These are phyloP conservation scores for Mycena galopus DNA, from an alignment of 768 basidiomycete genomes.

Conservation along the genomic window DNA sequence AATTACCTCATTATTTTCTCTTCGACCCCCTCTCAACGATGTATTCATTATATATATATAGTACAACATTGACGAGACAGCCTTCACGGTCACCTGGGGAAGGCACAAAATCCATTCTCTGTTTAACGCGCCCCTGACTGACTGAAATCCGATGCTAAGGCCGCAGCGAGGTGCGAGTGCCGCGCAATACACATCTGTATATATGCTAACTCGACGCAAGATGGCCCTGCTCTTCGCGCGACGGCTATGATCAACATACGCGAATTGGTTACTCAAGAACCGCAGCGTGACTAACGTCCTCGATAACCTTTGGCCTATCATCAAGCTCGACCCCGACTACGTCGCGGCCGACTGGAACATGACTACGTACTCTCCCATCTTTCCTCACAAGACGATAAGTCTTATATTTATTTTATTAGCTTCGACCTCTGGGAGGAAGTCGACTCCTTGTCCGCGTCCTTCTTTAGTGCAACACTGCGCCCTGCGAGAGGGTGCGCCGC, in stretches of 20 bases:
- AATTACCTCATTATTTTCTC: neutral
- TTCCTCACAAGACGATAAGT: too few species aligned
- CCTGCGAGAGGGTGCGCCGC: constrained; percentile 73
- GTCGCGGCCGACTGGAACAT: constrained; percentile 65
- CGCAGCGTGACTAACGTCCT: constrained; percentile 59
- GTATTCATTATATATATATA: too few species aligned
- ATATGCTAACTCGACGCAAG: constrained; percentile 47
- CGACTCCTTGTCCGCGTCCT: constrained; percentile 75
- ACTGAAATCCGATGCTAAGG: constrained; percentile 39
- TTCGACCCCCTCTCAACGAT: neutral
- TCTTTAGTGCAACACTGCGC: constrained; percentile 86
- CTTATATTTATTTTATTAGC: neutral
- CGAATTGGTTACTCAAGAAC: constrained; percentile 68
- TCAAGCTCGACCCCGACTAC: constrained; percentile 68
- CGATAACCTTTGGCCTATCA: constrained; percentile 23
- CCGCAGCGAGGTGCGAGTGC: constrained; percentile 66
- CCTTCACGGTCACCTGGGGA: constrained; percentile 68
- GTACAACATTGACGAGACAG: constrained; percentile 73
- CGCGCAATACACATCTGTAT: neutral
- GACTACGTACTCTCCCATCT: constrained; percentile 49
- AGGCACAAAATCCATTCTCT: constrained; percentile 26
- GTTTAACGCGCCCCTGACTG: neutral
- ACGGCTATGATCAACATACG: constrained; percentile 77
- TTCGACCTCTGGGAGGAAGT: constrained; percentile 87
- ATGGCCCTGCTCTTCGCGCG: constrained; percentile 80